These are phyloP conservation scores for Teratosphaeria destructans DNA, from an alignment of 2,329 filamentous ascomycete species.

Conservation along the genomic window DNA sequence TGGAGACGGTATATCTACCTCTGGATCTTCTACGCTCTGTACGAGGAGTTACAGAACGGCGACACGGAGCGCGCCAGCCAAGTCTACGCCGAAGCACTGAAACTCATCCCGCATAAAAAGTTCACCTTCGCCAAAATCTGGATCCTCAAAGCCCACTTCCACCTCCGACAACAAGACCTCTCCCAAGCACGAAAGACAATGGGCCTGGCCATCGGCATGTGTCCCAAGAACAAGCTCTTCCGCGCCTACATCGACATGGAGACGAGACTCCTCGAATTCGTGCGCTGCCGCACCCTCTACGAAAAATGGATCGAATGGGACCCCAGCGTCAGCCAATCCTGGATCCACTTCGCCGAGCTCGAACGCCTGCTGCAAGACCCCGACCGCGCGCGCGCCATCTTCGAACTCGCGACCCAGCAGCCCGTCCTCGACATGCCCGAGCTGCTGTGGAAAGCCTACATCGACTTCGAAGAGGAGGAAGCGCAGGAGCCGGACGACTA, in stretches of 20 bases:
- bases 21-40: slow-evolving; percentile 94
- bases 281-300: slow-evolving; percentile 80
- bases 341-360: slow-evolving; percentile 92
- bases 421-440: slow-evolving; percentile 90
- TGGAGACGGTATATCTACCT: slow-evolving; percentile 97
- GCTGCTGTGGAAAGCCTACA: slow-evolving; percentile 93
- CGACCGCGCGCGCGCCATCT: slow-evolving; percentile 80
- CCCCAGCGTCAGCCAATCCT: slow-evolving; percentile 77
- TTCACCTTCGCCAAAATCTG: slow-evolving; percentile 98
- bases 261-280: slow-evolving; percentile 87
- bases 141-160: slow-evolving; percentile 87
- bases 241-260: slow-evolving; percentile 88
- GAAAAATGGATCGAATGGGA: slow-evolving; percentile 93
- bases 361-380: slow-evolving; percentile 85
- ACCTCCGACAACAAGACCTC: slow-evolving; percentile 77
- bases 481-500: slow-evolving; percentile 53
- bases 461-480: slow-evolving; percentile 96
- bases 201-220: slow-evolving; percentile 83
- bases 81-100: slow-evolving; percentile 81
- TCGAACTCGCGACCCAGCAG: slow-evolving; percentile 78
- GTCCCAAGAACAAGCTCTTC: slow-evolving; percentile 92
- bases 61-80: slow-evolving; percentile 71
- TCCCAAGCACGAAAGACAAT: slow-evolving; percentile 75
- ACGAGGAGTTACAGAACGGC: slow-evolving; percentile 79
- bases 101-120: slow-evolving; percentile 84